Evolutionary conservation across 768 basidiomycete species (phyloP).

Genomic region (Tylopilus balloui): DNA sequence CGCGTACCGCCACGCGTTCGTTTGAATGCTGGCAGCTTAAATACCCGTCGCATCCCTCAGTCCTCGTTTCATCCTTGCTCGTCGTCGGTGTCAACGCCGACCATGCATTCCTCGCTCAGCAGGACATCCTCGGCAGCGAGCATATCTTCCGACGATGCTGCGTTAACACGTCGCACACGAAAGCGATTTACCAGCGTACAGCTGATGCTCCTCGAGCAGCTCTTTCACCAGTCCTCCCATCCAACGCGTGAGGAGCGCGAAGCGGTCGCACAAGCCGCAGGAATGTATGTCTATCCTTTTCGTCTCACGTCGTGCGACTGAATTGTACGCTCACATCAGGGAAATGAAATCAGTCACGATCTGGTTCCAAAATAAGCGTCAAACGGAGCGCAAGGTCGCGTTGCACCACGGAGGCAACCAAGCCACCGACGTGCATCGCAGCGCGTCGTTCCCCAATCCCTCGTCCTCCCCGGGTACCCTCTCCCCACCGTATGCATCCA

Average conservation of each 20-base stretch:
- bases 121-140: constrained; percentile 56
- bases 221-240: constrained; percentile 68
- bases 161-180: constrained; percentile 49
- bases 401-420: constrained; percentile 35
- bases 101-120: constrained; percentile 35
- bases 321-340: constrained; percentile 15
- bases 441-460: constrained; percentile 8
- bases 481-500: constrained; percentile 21
- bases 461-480: constrained; percentile 17
- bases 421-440: constrained; percentile 17
- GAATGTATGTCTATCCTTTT: constrained; percentile 47
- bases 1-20: constrained; percentile 30
- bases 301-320: neutral
- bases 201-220: constrained; percentile 67
- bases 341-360: constrained; percentile 36
- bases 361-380: constrained; percentile 35
- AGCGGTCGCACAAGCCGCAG: constrained; percentile 51
- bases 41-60: constrained; percentile 13
- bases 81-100: constrained; percentile 4
- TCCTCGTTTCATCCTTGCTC: constrained; percentile 1
- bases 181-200: constrained; percentile 67
- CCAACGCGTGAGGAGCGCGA: constrained; percentile 75
- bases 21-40: constrained; percentile 25
- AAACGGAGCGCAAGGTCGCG: constrained; percentile 52
- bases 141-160: constrained; percentile 48